Base-by-base conservation (phyloP, 2,329 filamentous ascomycete genomes). In the Bipolaris cookei region DNA sequence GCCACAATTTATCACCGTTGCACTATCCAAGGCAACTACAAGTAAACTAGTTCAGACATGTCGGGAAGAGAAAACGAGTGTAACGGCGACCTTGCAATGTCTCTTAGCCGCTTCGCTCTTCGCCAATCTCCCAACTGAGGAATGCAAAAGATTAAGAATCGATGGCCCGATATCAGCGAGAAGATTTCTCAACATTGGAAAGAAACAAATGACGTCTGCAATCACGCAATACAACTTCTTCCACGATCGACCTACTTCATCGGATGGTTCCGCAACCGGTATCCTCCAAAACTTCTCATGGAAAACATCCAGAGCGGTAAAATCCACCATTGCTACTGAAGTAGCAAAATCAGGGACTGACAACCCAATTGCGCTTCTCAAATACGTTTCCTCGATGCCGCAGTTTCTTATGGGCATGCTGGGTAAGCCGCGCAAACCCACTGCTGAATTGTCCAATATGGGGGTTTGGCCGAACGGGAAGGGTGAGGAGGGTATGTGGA, bases 391-490 rank as follows among this genome's bases (percentile, higher is more conserved):
- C 11, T 64, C 81, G 49, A 75, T 77, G 35, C 73, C 75, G 3
- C 72, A 73, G 1, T 68, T 77, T 11, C 77, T 80, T 39, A 51
- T 64, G 3, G 68, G 71, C 0, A 75, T 76, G 47, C 18, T 80
- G 1, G 81, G 80, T 3, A 75, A 76, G 41, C 62, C 71, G 3
- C 69, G 81, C 2, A 67, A 63, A 0, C 62, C 66, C 14, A 76
- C 72, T 7, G 80, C 77, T 20, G 81, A 83, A 59, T 54, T 83
- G 6, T 82, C 81, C 0, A 83, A 82, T 63, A 51, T 83, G 3
- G 81, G 81, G 0, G 65, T 76, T 2, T 70, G 78, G 43, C 63
- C 62, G 13, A 11, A 61, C 4, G 54, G 13, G 38, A 20, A 14
- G 23, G 28, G 6, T 42, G 38, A 20, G 51, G 47, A 38, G 34